These are phyloP conservation scores for Eucalyptus pumila DNA, from an alignment of 345 rosid genomes.

Conservation along the genomic window DNA sequence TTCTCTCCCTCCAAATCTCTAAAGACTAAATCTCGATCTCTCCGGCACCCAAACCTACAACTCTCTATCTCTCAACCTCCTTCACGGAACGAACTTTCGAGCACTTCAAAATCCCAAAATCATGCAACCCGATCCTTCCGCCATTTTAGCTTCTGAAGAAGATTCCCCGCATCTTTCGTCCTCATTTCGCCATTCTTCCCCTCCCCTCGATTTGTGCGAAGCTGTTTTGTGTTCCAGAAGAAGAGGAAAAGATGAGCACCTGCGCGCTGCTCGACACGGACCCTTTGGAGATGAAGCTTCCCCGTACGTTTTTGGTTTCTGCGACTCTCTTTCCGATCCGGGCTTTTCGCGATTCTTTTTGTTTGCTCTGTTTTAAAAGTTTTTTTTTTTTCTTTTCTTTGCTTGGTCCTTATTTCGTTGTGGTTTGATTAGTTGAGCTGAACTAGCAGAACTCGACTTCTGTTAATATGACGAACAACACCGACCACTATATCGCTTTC, in stretches of 20 bases:
- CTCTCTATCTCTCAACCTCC: not conserved
- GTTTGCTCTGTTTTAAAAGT: not conserved
- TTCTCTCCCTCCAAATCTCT: too few relatives aligned
- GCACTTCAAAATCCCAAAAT: not conserved
- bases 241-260: slow-evolving; percentile 27
- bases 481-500: slow-evolving; percentile 59
- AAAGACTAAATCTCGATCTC: too few relatives aligned
- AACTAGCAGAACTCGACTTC: slow-evolving; percentile 82
- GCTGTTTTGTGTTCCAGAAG: too few relatives aligned
- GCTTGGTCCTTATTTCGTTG: not conserved
- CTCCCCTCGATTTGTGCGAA: not conserved
- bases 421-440: slow-evolving; percentile 43
- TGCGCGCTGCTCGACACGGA: slow-evolving; percentile 68
- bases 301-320: slow-evolving; percentile 17
- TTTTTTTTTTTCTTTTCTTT: not conserved
- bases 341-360: not conserved
- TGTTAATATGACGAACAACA: slow-evolving; percentile 48
- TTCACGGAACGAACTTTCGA: not conserved
- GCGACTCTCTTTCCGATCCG: not conserved
- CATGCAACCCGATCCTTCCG: not conserved
- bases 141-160: not conserved
- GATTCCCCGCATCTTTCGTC: not conserved
- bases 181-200: not conserved
- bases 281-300: slow-evolving; percentile 64
- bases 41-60: not conserved